Evolutionary conservation across 2,329 filamentous ascomycete species (phyloP), one percentile per base, ranked within the genome.

Genomic region (Diaporthe eres): DNA sequence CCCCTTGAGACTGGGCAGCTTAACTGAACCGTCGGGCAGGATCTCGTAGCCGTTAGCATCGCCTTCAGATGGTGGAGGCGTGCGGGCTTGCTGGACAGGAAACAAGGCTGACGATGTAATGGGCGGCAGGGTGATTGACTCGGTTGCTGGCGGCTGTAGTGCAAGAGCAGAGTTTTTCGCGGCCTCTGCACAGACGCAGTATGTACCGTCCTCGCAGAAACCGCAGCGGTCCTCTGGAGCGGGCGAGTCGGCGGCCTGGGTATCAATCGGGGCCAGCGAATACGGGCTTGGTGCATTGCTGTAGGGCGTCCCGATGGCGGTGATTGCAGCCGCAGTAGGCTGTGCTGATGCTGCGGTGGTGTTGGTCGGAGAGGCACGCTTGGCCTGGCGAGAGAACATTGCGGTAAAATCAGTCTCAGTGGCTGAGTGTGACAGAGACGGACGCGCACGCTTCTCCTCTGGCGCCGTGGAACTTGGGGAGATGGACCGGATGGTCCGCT

Each of bases 141-240:
- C 75, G 12, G n/a, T n/a, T 22, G 37, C 39, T 37, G 71, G 71
- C 7, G 37, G 71, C 7, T 60, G 71, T 37, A 44, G n/a, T 6
- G 49, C 39, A 5, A 34, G 9, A 7, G 63, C 53, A 22, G 73
- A 55, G 76, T 82, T 81, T 25, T 81, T 79, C 13, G 82, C 83
- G 8, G 77, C 74, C 53, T 96, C 94, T 34, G 94, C 94, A 83
- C 94, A 97, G 78, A 95, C 92, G 81, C 94, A 97, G 79, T 94
- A 94, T 0, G 93, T 95, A 6, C 94, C 94, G 76, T 96, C 94
- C 77, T 93, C 91, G 84, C 94, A 97, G 85, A 97, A 97, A 9
- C 94, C 94, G 82, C 94, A 97, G 28, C 91, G 90, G 79, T 96
- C 94, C 77, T 91, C 89, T 7, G 89, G 77, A 31, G 74, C 73